phyloP scores from a whole-genome alignment of 2,329 filamentous ascomycete genomes.

The Seiridium cupressi region DNA sequence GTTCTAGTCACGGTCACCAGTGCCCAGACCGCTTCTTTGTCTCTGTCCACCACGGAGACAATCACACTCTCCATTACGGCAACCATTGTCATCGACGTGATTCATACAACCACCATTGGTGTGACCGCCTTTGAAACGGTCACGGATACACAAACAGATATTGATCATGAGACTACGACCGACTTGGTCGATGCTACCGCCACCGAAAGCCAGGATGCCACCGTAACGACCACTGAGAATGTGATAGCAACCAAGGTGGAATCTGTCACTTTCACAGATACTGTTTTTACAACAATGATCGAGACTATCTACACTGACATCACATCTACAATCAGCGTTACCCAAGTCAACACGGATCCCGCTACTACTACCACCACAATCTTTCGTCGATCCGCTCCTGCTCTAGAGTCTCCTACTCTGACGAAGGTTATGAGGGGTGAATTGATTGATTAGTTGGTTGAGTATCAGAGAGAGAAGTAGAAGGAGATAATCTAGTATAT shows the following conservation, averaged over 20 bases:
- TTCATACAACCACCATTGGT: background rate
- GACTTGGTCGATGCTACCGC: background rate
- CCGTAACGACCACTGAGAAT: background rate
- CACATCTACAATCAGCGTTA: background rate
- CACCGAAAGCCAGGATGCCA: background rate
- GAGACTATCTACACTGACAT: background rate
- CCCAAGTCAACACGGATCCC: background rate
- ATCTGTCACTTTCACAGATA: background rate
- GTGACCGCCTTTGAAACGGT: background rate
- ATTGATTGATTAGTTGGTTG: too few species aligned
- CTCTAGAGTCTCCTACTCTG: background rate
- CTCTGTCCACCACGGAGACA: background rate
- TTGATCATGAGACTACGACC: background rate
- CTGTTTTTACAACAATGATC: background rate
- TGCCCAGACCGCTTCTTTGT: background rate
- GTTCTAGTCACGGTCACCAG: background rate
- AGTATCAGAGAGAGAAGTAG: too few species aligned
- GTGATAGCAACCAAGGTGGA: background rate
- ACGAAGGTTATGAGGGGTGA: too few species aligned
- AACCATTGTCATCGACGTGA: background rate
- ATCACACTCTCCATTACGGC: background rate
- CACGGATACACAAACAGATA: background rate
- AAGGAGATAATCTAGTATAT: too few species aligned
- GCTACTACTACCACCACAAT: background rate
- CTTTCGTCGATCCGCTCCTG: background rate